Evolutionary conservation across 2,329 filamentous ascomycete genomes (phyloP), one percentile per base, ranked within the genome.

Genomic region (Colletotrichum tropicicola): DNA sequence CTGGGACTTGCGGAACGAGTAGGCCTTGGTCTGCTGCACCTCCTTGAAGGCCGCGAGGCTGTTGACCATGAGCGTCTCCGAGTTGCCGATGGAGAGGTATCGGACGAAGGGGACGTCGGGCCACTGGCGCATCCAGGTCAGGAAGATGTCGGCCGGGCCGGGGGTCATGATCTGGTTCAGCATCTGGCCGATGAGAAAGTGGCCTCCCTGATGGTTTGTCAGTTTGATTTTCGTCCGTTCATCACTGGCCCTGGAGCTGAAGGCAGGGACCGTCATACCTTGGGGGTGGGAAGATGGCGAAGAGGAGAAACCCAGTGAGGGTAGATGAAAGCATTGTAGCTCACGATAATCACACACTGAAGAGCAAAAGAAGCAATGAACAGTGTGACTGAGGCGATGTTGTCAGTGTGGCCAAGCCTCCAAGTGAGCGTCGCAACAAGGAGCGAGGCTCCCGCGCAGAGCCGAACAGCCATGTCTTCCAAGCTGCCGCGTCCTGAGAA

Each of bases 121-220:
- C 71, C 72, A 74, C 49, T 53, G 65, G 39, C 63, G 70, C 63
- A 72, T 74, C 77, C 76, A 79, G 37, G 70, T 47, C 3, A 78
- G 12, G 47, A 77, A 72, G 19, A 73, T 54, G 3, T 65, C 69
- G 5, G 62, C 68, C 0, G 77, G 77, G 10, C 68, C 71, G 0
- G 71, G 68, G 21, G 75, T 70, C 35, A 32, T 66, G 47, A 76
- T 66, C 43, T 76, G 73, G 13, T 77, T 77, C 19, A 74, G 59
- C 47, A 73, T 73, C 67, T 83, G 80, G 6, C 82, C 82, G 12
- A 83, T 63, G 41, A 83, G 68, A 47, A 77, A 72, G 41, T 73
- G 69, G 35, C 79, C 74, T 52, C 80, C 73, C 79, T 82, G 25
- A 8, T 30, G 3, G 3, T 12, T 30, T 0, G 8, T 32, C n/a